Evolutionary conservation across 352 stramenopile species (phyloP).

Genomic region (Pythium coloratum): DNA sequence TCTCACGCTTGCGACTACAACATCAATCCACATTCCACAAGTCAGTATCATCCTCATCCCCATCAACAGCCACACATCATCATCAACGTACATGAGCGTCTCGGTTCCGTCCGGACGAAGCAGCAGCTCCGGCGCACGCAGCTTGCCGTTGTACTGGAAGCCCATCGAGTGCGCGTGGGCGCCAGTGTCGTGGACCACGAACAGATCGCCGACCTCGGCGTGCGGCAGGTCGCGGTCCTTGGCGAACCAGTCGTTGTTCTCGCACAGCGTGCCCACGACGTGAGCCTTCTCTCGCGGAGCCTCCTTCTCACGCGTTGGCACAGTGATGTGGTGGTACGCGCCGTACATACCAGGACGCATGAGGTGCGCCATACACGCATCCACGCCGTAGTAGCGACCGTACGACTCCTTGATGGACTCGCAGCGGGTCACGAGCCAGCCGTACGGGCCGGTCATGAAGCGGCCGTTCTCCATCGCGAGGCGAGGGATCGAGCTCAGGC

Average conservation of each 20-base stretch:
- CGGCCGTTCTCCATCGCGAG: conserved; percentile 91
- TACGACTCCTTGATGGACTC: conserved; percentile 88
- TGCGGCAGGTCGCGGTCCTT: conserved; percentile 77
- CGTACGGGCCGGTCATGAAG: conserved; percentile 87
- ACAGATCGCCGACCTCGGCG: conserved; percentile 81
- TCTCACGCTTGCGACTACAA: conserved; percentile 71
- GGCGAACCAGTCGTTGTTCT: conserved; percentile 93
- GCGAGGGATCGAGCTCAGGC: conserved; percentile 54
- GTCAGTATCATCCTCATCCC: background rate
- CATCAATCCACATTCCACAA: conserved; percentile 9
- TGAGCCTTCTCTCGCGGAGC: conserved; percentile 46
- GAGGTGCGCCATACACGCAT: conserved; percentile 89
- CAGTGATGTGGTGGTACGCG: conserved; percentile 87
- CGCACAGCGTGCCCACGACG: conserved; percentile 86
- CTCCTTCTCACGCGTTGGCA: conserved; percentile 55
- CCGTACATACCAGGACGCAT: conserved; percentile 92
- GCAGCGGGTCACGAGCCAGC: conserved; percentile 84
- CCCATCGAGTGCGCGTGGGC: conserved; percentile 92
- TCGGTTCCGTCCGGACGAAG: conserved; percentile 52
- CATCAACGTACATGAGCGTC: conserved; percentile 63
- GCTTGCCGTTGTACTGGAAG: conserved; percentile 93
- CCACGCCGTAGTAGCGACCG: conserved; percentile 84
- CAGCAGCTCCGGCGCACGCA: conserved; percentile 87
- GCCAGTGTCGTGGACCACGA: conserved; percentile 90
- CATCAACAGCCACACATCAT: conserved; percentile 4